Evolutionary conservation across 306 rosid species (phyloP).

Genomic region (Alnus rubra): DNA sequence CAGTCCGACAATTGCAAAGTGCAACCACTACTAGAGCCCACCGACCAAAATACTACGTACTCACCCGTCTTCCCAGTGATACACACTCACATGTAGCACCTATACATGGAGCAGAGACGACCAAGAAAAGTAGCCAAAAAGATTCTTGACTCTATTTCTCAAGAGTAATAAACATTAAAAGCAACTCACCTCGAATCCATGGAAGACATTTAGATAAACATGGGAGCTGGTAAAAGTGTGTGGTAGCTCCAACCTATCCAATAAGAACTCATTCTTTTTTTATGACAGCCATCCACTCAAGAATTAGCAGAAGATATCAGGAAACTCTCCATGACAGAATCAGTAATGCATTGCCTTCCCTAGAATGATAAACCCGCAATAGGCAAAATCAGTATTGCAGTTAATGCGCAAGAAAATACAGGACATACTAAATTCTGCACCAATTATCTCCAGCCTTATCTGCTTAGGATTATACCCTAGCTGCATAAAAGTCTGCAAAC

Average conservation of each 20-base stretch:
- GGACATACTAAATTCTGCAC: background rate
- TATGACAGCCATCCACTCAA: background rate
- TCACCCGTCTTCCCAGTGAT: background rate
- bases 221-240: background rate
- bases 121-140: background rate
- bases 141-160: background rate
- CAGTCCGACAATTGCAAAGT: background rate
- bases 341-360: constrained; percentile 16
- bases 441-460: constrained; percentile 1
- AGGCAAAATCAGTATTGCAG: background rate
- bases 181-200: background rate
- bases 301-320: background rate
- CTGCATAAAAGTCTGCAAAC: background rate
- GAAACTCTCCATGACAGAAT: background rate
- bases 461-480: background rate
- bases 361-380: background rate
- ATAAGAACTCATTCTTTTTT: background rate
- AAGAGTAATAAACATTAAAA: background rate
- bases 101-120: background rate
- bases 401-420: background rate
- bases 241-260: background rate
- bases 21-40: background rate
- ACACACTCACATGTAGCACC: background rate
- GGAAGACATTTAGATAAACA: background rate
- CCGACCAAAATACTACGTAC: background rate